Base-by-base conservation (phyloP, 176 grass and related monocot genomes). In the Miscanthus lutarioriparius region DNA sequence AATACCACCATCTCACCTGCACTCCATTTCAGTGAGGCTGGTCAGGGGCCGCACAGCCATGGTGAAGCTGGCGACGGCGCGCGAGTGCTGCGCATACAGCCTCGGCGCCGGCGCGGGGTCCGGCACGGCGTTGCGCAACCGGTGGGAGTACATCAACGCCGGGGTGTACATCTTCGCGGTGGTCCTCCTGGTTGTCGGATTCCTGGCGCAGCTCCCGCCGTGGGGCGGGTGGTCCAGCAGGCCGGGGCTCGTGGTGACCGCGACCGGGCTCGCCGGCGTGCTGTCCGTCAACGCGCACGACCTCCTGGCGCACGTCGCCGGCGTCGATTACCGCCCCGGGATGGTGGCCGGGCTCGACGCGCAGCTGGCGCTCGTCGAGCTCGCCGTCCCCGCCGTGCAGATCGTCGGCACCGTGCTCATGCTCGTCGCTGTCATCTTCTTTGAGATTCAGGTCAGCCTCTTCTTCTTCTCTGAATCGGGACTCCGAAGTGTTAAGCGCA, bases 81-180 rank as follows among this genome's bases (percentile, higher is more conserved):
- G 92, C 44, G 93, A 93, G 83, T 89, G 86, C 80, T 89, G 91
- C 49, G 75, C 84, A 4, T 98, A 98, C 86, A 88, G 89, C 66
- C 80, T 91, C 0, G 43, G 80, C 33, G 43, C 69, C 48, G 80
- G 80, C 49, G 61, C 22, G 8, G 53, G 73, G 23, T 47, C 70
- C 56, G 79, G 63, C 62, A 4, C 67, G 74, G 25, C 67, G 59
- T 62, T 33, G 47, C 80, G 80, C 73, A 87, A 92, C 81, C 84
- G 91, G 65, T 94, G 91, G 93, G 93, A 98, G 89, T 90, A 91
- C 89, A 86, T 98, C 85, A 98, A 92, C 85, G 87, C 91, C 27
- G 89, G 87, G 47, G 80, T 89, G 74, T 98, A 91, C 78, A 26
- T 98, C 58, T 85, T 98, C 74, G 37, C 87, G 0, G 20, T 83